Conservation (phyloP, 441 rosid genomes). For the Gossypium aridum region DNA sequence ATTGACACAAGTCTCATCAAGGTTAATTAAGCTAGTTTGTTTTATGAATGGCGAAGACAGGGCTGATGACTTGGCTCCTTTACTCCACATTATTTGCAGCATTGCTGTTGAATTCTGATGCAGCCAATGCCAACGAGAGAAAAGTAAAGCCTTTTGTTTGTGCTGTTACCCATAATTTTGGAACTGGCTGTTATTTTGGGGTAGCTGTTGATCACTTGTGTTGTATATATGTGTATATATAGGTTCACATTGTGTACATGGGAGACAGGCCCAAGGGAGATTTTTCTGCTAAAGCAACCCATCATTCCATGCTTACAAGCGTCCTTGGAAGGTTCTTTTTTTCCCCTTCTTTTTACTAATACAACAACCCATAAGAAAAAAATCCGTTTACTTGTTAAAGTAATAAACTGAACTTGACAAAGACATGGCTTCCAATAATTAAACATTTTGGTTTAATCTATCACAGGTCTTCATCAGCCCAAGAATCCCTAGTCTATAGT, state of each 20-base stretch:
- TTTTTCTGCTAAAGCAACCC: slow-evolving; percentile 10
- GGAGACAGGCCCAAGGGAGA: slow-evolving; percentile 27
- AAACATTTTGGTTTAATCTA: not conserved
- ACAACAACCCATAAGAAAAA: too few relatives aligned
- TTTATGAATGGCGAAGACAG: not conserved
- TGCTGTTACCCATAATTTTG: too few relatives aligned
- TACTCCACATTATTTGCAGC: not conserved
- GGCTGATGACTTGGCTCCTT: not conserved
- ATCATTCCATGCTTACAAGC: slow-evolving; percentile 31
- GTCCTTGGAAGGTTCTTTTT: slow-evolving; percentile 33
- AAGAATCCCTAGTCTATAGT: slow-evolving; percentile 36
- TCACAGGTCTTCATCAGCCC: slow-evolving; percentile 26
- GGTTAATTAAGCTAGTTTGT: too few relatives aligned
- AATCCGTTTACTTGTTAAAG: too few relatives aligned
- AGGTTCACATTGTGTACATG: slow-evolving; percentile 39
- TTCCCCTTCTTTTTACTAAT: too few relatives aligned
- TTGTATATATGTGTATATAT: not conserved
- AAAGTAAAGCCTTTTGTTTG: not conserved
- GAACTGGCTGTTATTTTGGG: too few relatives aligned
- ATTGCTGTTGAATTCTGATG: not conserved
- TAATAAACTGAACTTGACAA: too few relatives aligned
- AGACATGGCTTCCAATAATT: not conserved
- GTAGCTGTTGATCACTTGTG: too few relatives aligned
- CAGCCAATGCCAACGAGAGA: not conserved
- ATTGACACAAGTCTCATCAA: too few relatives aligned